Conservation (phyloP, 2,329 filamentous ascomycete species). For the Microdochium paspali region DNA sequence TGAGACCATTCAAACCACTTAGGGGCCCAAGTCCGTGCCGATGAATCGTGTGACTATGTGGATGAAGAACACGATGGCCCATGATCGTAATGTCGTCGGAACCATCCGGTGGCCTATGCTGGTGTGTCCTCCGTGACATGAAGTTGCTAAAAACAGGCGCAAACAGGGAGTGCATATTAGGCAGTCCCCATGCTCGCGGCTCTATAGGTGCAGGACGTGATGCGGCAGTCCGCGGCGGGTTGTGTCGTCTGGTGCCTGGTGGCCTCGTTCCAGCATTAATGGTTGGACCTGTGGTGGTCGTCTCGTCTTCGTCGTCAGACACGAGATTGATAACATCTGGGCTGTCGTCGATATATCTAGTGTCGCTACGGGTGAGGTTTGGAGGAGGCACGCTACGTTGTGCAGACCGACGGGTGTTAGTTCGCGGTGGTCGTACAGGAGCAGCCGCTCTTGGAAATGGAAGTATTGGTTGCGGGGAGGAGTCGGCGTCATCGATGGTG, state of each 20-base stretch:
- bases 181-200: not conserved
- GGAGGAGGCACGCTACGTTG: constrained; percentile 8
- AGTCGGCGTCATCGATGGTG: not conserved
- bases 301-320: constrained; percentile 18
- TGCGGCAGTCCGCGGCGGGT: constrained; percentile 1
- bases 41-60: not conserved
- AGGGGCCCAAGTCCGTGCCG: not conserved
- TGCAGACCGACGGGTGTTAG: not conserved
- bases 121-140: not conserved
- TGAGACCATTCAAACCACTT: not conserved
- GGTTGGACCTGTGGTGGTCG: constrained; percentile 1
- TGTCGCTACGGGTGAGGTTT: constrained; percentile 17
- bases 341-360: constrained; percentile 12
- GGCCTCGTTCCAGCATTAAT: not conserved
- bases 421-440: not conserved
- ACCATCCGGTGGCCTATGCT: constrained; percentile 6
- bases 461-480: not conserved
- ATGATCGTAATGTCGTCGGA: constrained; percentile 16
- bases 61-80: constrained; percentile 9
- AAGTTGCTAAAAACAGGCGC: constrained; percentile 11
- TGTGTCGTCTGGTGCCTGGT: constrained; percentile 1
- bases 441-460: not conserved
- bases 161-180: constrained; percentile 6
- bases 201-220: constrained; percentile 1
- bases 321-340: constrained; percentile 15